A percentile compares a stretch with the other conserved stretches of the same genome.
phyloP scores from a whole-genome alignment of 306 rosid genomes.

The Datisca glomerata region DNA sequence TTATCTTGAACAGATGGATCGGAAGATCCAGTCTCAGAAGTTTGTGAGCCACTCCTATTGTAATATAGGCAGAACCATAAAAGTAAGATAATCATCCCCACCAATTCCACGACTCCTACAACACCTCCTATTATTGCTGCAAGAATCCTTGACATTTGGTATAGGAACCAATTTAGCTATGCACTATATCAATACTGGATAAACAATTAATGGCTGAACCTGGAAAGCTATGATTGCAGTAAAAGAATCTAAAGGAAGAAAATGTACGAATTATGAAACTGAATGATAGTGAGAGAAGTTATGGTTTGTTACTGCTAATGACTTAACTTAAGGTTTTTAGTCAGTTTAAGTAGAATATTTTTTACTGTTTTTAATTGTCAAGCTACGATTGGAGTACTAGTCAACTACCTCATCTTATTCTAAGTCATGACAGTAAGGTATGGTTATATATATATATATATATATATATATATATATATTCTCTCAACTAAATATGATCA shows the following conservation, averaged over 20 bases:
- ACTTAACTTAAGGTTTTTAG: too few species aligned
- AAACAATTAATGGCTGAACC: conserved; percentile 40
- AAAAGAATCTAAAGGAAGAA: conserved; percentile 27
- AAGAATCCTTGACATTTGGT: conserved; percentile 82
- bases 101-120: conserved; percentile 96
- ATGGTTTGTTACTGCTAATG: too few species aligned
- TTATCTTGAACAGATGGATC: conserved; percentile 84
- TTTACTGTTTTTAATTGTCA: too few species aligned
- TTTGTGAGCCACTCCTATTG: conserved; percentile 38
- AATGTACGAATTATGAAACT: too few species aligned
- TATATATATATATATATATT: too few species aligned
- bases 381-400: too few species aligned
- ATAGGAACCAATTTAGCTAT: conserved; percentile 47
- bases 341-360: too few species aligned
- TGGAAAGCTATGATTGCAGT: conserved; percentile 20
- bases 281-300: too few species aligned
- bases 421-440: too few species aligned
- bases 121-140: conserved; percentile 88
- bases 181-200: conserved; percentile 19
- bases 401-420: too few species aligned
- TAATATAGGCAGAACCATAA: conserved; percentile 44
- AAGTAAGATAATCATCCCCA: conserved; percentile 49
- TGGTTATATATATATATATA: too few species aligned
- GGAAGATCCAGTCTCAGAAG: conserved; percentile 92
- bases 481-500: too few species aligned